phyloP scores from a whole-genome alignment of 352 stramenopile genomes.

The Phytophthora ohioensis region DNA sequence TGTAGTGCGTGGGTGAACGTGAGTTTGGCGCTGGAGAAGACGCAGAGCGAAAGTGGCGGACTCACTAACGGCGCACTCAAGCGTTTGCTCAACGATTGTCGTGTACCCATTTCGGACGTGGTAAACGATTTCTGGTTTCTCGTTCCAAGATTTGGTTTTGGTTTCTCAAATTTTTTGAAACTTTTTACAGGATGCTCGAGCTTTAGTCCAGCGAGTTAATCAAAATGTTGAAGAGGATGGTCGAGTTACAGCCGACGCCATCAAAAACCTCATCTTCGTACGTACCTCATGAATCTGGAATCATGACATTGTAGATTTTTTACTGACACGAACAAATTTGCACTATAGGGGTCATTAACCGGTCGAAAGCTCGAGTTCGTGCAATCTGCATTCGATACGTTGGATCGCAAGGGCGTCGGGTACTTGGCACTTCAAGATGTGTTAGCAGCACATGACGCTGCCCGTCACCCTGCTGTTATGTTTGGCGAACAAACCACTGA shows the following conservation, averaged over 20 bases:
- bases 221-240: slow-evolving; percentile 50
- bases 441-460: slow-evolving; percentile 56
- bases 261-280: slow-evolving; percentile 78
- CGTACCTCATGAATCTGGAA: slow-evolving; percentile 1
- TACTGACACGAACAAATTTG: background rate
- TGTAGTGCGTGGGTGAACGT: slow-evolving; percentile 63
- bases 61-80: slow-evolving; percentile 67
- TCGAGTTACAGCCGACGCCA: slow-evolving; percentile 47
- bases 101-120: slow-evolving; percentile 67
- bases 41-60: slow-evolving; percentile 44
- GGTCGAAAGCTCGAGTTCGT: slow-evolving; percentile 69
- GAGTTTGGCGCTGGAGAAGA: slow-evolving; percentile 58
- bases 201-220: slow-evolving; percentile 50
- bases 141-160: background rate
- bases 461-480: slow-evolving; percentile 73
- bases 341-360: slow-evolving; percentile 50
- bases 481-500: slow-evolving; percentile 67
- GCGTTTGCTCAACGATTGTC: slow-evolving; percentile 58
- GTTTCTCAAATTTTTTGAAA: background rate
- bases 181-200: slow-evolving; percentile 56
- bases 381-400: slow-evolving; percentile 71
- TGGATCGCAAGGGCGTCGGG: slow-evolving; percentile 67
- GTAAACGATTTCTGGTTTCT: slow-evolving; percentile 31
- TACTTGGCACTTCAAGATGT: slow-evolving; percentile 69
- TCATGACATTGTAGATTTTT: background rate